Conservation (phyloP, 805 yeast genomes). For the Aciculoconidium aculeatum region DNA sequence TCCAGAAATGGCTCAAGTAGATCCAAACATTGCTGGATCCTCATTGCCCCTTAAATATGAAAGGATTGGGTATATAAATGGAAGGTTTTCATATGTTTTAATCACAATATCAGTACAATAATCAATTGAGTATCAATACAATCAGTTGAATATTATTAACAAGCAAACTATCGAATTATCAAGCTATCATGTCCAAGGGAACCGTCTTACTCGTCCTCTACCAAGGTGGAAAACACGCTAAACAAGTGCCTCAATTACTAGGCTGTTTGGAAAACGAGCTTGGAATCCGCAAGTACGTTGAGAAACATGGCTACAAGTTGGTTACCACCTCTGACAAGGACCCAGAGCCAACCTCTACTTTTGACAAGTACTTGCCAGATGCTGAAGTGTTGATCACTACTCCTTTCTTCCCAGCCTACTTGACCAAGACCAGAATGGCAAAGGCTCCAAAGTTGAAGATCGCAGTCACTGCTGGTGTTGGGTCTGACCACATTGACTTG, state of each 20-base stretch:
- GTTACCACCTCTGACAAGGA: constrained; percentile 68
- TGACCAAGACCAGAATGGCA: constrained; percentile 58
- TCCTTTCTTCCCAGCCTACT: constrained; percentile 79
- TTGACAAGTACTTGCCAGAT: constrained; percentile 62
- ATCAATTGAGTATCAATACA: no score
- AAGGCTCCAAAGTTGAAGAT: constrained; percentile 68
- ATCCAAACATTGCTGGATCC: no score
- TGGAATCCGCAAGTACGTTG: constrained; percentile 62
- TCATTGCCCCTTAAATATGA: no score
- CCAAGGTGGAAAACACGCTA: constrained; percentile 54
- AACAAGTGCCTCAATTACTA: constrained; percentile 52
- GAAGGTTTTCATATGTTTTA: no score
- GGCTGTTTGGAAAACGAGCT: constrained; percentile 75
- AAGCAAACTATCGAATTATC: no score
- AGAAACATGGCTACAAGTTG: constrained; percentile 59
- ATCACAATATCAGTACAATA: no score
- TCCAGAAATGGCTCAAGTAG: no score
- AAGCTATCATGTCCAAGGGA: constrained; percentile 14
- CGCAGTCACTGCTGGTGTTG: constrained; percentile 77
- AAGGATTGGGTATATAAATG: no score
- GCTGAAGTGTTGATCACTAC: constrained; percentile 77
- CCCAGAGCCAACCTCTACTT: constrained; percentile 45
- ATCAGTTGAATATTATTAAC: no score
- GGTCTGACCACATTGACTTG: constrained; percentile 75
- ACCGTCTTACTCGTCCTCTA: constrained; percentile 53